phyloP scores from a whole-genome alignment of 345 rosid genomes.

The Nasturtium officinale region DNA sequence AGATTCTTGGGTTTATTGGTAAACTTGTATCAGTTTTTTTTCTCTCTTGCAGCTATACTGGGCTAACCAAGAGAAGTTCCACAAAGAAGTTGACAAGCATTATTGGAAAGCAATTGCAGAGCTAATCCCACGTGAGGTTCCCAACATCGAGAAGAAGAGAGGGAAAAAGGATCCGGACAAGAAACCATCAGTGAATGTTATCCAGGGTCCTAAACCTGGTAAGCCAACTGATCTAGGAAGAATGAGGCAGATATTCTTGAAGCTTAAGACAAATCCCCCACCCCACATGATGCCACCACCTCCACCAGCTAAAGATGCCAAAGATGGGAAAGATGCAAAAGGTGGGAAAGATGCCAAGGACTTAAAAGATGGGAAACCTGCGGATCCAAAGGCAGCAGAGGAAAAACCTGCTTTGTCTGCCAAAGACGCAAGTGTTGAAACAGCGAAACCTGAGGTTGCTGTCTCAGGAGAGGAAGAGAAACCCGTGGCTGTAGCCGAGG shows the following conservation, averaged over 20 bases:
- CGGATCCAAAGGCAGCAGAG: constrained; percentile 41
- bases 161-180: constrained; percentile 75
- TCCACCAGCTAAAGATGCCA: constrained; percentile 53
- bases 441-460: constrained; percentile 44
- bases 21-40: background rate
- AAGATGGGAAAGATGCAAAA: constrained; percentile 44
- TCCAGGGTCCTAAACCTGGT: constrained; percentile 96
- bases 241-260: constrained; percentile 80
- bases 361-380: constrained; percentile 44
- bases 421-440: constrained; percentile 47
- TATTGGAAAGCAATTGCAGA: constrained; percentile 97
- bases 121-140: constrained; percentile 85
- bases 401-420: constrained; percentile 45
- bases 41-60: constrained; percentile 58
- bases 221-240: constrained; percentile 86
- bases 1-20: background rate
- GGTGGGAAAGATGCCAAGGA: constrained; percentile 50
- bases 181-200: constrained; percentile 62
- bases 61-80: constrained; percentile 93
- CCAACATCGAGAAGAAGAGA: constrained; percentile 84
- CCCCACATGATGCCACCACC: constrained; percentile 93
- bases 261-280: constrained; percentile 84
- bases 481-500: constrained; percentile 43
- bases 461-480: constrained; percentile 42
- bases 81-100: constrained; percentile 83